phyloP scores from a whole-genome alignment of 371 early-diverging fungal genomes.

The Rhizopus arrhizus region DNA sequence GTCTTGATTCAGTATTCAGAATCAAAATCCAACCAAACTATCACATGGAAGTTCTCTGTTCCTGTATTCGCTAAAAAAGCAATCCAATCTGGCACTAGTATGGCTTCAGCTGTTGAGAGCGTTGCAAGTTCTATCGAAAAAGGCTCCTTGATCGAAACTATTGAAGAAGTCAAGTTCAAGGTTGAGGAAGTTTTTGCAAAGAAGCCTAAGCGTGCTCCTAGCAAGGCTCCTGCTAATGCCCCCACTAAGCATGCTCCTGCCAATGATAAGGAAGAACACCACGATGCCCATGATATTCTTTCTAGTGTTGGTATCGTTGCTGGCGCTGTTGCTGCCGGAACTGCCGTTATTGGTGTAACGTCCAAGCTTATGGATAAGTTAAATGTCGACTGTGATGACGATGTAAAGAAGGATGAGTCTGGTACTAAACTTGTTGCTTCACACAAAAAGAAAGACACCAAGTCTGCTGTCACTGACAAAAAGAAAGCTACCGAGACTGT shows the following conservation, averaged over 20 bases:
- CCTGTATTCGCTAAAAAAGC: constrained; percentile 44
- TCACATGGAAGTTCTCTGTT: constrained; percentile 44
- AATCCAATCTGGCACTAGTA: background rate
- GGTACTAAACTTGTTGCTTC: too few relatives aligned
- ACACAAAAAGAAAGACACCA: constrained; percentile 4
- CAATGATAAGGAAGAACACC: too few relatives aligned
- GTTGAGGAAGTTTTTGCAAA: constrained; percentile 30
- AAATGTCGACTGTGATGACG: background rate
- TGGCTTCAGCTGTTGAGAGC: constrained; percentile 18
- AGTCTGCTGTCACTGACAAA: background rate
- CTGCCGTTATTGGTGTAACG: constrained; percentile 15
- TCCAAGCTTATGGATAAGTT: constrained; percentile 23
- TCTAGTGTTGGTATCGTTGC: constrained; percentile 29
- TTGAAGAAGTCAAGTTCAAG: constrained; percentile 29
- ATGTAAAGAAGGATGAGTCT: too few relatives aligned
- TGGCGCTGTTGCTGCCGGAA: constrained; percentile 21
- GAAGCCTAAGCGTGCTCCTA: constrained; percentile 11
- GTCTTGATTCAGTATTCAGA: constrained; percentile 9
- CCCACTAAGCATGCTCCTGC: constrained; percentile 3
- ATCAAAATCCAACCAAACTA: constrained; percentile 7
- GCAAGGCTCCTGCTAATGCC: background rate
- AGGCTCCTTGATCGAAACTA: constrained; percentile 32
- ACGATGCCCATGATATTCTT: constrained; percentile 21
- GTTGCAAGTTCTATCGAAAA: constrained; percentile 28
- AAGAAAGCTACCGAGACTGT: constrained; percentile 14